Evolutionary conservation across 1,139 yeast genomes (phyloP).

Genomic region (Protomyces inouyei): DNA sequence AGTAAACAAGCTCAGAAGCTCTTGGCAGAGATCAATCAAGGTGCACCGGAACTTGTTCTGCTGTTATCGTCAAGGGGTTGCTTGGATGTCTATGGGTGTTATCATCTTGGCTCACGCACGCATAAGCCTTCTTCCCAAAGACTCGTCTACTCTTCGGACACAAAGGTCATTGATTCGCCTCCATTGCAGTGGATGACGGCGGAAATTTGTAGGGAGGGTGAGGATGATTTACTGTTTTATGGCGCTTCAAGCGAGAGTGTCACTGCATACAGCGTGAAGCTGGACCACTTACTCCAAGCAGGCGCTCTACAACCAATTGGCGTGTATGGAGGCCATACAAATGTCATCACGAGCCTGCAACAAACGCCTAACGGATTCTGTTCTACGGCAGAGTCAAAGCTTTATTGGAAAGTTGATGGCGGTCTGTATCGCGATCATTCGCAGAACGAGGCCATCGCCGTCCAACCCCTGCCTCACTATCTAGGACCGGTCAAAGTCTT

Average conservation of each 20-base stretch:
- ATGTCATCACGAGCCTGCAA: not conserved
- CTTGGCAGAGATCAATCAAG: constrained; percentile 36
- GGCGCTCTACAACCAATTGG: not conserved
- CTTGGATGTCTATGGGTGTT: constrained; percentile 49
- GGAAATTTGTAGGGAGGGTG: constrained; percentile 8
- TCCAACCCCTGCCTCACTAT: not conserved
- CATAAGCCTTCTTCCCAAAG: constrained; percentile 22
- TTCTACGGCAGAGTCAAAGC: not conserved
- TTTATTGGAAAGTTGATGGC: not conserved
- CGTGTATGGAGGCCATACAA: not conserved
- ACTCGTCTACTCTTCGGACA: constrained; percentile 27
- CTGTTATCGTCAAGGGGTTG: constrained; percentile 48
- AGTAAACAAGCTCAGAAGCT: constrained; percentile 30
- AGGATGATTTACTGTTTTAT: constrained; percentile 10
- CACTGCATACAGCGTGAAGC: not conserved
- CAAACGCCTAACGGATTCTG: not conserved
- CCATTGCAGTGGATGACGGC: constrained; percentile 37
- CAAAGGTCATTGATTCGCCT: constrained; percentile 26
- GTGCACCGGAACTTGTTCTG: constrained; percentile 54
- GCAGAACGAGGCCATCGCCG: not conserved
- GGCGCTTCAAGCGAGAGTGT: not conserved
- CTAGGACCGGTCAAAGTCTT: not conserved
- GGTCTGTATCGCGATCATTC: not conserved
- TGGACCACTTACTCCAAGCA: not conserved
- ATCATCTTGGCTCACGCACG: constrained; percentile 45